A percentile compares a stretch with the other conserved stretches of the same genome.
Conservation (phyloP, 148 eudicot genomes). For the Chenopodium berlandieri region DNA sequence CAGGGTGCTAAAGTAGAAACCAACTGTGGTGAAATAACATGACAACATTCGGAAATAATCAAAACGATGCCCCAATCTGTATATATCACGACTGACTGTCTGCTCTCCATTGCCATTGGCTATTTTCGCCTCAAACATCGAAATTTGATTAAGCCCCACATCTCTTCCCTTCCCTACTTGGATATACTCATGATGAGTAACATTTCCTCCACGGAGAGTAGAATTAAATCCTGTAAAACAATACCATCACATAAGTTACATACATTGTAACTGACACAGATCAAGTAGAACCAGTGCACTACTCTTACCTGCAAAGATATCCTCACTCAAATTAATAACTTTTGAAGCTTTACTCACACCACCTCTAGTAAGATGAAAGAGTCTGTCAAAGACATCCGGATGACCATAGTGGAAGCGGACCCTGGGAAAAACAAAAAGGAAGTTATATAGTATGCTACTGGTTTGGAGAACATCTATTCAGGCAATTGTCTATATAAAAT, state of each 20-base stretch:
- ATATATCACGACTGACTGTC: conserved; percentile 91
- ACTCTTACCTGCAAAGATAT: conserved; percentile 92
- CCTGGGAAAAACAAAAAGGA: conserved; percentile 41
- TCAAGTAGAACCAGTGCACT: not conserved
- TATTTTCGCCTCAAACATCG: conserved; percentile 96
- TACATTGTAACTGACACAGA: not conserved
- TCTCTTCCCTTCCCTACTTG: conserved; percentile 99
- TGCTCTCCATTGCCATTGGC: conserved; percentile 99
- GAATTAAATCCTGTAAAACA: conserved; percentile 78
- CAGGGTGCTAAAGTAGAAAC: conserved; percentile 94
- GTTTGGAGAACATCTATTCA: too few relatives aligned
- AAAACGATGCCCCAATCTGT: conserved; percentile 98
- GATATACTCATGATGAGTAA: conserved; percentile 97
- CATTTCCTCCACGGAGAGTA: conserved; percentile 98
- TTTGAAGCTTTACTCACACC: conserved; percentile 98
- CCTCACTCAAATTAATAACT: conserved; percentile 93
- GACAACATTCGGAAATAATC: conserved; percentile 95
- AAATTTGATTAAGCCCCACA: conserved; percentile 96
- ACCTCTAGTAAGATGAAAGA: conserved; percentile 95
- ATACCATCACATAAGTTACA: conserved; percentile 11
- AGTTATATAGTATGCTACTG: too few relatives aligned
- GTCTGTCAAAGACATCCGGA: conserved; percentile 97
- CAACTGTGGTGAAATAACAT: conserved; percentile 94
- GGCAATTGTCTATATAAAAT: too few relatives aligned
- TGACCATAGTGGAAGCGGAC: conserved; percentile 99